Conservation (phyloP, 2,329 filamentous ascomycete species). For the Talaromyces islandicus region DNA sequence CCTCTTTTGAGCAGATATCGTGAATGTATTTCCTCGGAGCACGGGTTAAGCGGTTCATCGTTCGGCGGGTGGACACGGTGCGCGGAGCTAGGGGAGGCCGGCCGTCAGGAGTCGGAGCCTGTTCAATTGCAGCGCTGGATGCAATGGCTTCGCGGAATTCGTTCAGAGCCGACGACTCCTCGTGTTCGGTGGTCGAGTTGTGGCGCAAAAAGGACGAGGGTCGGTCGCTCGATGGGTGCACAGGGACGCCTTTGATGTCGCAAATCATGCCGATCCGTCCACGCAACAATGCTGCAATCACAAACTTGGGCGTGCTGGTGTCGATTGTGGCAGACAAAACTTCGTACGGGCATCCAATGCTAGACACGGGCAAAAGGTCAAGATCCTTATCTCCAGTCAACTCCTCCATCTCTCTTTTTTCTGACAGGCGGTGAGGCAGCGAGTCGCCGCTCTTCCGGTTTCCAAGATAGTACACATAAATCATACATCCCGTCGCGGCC, state of each 20-base stretch:
- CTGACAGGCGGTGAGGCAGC: background rate
- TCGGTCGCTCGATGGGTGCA: constrained; percentile 13
- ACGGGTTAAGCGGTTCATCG: constrained; percentile 25
- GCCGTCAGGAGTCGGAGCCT: background rate
- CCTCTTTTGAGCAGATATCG: constrained; percentile 54
- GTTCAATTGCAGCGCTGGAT: constrained; percentile 7
- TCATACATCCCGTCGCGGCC: constrained; percentile 47
- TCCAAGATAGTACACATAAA: constrained; percentile 52
- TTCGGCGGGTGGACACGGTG: constrained; percentile 8
- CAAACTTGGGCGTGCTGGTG: constrained; percentile 49
- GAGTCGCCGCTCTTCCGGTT: constrained; percentile 12
- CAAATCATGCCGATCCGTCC: constrained; percentile 58
- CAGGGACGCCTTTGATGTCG: constrained; percentile 38
- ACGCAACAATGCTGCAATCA: constrained; percentile 55
- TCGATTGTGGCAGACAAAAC: constrained; percentile 60
- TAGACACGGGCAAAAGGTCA: constrained; percentile 43
- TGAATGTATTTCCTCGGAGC: constrained; percentile 39
- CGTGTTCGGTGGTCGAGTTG: constrained; percentile 1
- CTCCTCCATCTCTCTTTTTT: constrained; percentile 12
- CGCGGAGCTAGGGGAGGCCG: constrained; percentile 15
- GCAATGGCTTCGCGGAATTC: constrained; percentile 11
- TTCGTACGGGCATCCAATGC: constrained; percentile 51
- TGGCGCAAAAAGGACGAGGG: constrained; percentile 1
- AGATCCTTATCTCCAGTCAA: constrained; percentile 22
- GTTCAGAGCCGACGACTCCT: constrained; percentile 1